Evolutionary conservation across 495 filamentous ascomycete genomes (phyloP).

Genomic region (Darksidea phi): DNA sequence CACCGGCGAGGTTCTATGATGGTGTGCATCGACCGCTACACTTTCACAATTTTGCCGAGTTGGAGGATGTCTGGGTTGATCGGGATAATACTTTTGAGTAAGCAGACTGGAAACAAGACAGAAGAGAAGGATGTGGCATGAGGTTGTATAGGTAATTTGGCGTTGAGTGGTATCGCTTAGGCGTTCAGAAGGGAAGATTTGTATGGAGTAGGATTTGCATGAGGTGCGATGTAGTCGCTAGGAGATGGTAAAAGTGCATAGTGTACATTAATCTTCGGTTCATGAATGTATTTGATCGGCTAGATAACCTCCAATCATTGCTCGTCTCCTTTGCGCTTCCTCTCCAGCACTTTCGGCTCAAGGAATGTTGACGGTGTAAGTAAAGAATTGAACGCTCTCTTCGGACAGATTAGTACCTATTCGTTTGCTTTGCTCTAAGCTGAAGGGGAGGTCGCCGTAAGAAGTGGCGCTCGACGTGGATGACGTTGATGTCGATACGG

Average conservation of each 20-base stretch:
- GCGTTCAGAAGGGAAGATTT: too few species aligned
- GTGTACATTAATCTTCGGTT: too few species aligned
- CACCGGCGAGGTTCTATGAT: constrained; percentile 81
- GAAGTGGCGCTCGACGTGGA: neutral
- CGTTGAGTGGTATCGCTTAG: too few species aligned
- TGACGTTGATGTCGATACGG: constrained; percentile 18
- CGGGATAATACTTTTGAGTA: constrained; percentile 43
- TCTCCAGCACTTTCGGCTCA: constrained; percentile 12
- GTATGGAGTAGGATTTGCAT: too few species aligned
- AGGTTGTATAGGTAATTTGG: too few species aligned
- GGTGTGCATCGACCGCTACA: constrained; percentile 90
- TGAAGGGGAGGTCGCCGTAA: constrained; percentile 5
- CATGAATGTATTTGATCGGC: too few species aligned
- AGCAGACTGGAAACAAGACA: too few species aligned
- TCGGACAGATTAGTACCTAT: neutral
- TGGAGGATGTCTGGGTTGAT: constrained; percentile 50
- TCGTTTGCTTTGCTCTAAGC: neutral
- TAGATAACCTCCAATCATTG: too few species aligned
- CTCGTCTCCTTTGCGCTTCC: neutral
- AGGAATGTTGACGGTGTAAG: constrained; percentile 23
- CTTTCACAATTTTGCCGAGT: constrained; percentile 56
- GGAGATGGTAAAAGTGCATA: too few species aligned
- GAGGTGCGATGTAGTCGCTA: too few species aligned
- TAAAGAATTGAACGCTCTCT: constrained; percentile 24
- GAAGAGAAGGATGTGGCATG: too few species aligned